Base-by-base conservation (phyloP, 768 basidiomycete species). In the Cystobasidium onofrii region DNA sequence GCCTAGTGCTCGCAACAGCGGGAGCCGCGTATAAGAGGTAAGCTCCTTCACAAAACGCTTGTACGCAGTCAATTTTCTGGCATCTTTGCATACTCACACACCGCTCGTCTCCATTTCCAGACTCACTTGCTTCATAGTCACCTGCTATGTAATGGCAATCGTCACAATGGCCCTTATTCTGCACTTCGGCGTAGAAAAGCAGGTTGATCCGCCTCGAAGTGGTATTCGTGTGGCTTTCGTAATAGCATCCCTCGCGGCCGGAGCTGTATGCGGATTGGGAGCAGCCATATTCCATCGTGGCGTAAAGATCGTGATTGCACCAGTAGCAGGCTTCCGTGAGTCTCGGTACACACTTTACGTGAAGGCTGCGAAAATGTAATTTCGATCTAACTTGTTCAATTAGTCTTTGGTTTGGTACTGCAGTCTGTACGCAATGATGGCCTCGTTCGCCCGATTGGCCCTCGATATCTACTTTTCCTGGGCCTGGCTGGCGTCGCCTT, bases 231-330 rank as follows among this genome's bases (percentile, higher is more conserved):
- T 92, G 55, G 87, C 96, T 83, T 96, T 94, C 82, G 88, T 95
- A 20, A 86, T 97, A 33, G 86, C 92, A 0, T 88, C 85, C 74
- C 82, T 86, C 18, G 86, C 95, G 55, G 89, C 92, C 20, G 90
- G 92, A 27, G 81, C 91, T 73, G 88, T 88, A 65, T 91, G 91
- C 33, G 92, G 92, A 43, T 92, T 85, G 25, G 83, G 91, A 73
- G 87, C 90, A 70, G 90, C 95, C 77, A 94, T 97, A 84, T 92
- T 94, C 80, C 95, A 89, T 89, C 90, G 92, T 79, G 89, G 86
- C 36, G 87, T 92, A 15, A 88, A 89, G 77, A 94, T 92, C 81
- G 87, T 88, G 76, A 83, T 86, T n/a, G 83, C 84, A 0, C 85
- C 84, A 0, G 83, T 89, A 85, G 90, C 89, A 39, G 95, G 95